A percentile compares a stretch with the other conserved stretches of the same genome.
These are phyloP conservation scores for Ustanciosporium gigantosporum DNA, from an alignment of 1,284 basidiomycete species.

Conservation along the genomic window DNA sequence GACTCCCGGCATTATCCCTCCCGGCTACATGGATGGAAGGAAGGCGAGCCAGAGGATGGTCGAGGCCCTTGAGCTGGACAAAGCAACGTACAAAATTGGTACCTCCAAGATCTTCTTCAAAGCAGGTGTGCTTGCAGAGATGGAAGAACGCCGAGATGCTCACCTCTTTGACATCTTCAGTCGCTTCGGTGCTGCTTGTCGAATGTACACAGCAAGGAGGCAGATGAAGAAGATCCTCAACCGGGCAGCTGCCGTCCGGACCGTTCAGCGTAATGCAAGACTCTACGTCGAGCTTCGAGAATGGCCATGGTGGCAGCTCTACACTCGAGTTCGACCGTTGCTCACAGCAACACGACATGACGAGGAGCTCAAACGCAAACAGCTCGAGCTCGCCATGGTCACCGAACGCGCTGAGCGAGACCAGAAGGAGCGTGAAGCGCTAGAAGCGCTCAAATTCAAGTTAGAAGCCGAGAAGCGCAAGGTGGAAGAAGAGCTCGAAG, in stretches of 20 bases:
- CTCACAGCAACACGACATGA: slow-evolving; percentile 90
- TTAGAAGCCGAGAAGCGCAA: slow-evolving; percentile 51
- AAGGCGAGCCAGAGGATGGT: slow-evolving; percentile 94
- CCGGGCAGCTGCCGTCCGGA: slow-evolving; percentile 84
- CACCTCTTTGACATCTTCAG: slow-evolving; percentile 88
- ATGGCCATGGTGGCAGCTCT: slow-evolving; percentile 99
- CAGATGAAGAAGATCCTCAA: slow-evolving; percentile 95
- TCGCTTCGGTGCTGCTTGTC: slow-evolving; percentile 79
- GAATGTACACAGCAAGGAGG: slow-evolving; percentile 82
- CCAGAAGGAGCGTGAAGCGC: slow-evolving; percentile 48
- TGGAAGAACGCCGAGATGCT: slow-evolving; percentile 88
- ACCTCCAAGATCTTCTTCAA: slow-evolving; percentile 99
- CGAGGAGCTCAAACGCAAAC: slow-evolving; percentile 86
- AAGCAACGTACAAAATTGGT: slow-evolving; percentile 83
- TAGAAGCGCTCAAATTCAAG: slow-evolving; percentile 48
- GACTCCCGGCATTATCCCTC: slow-evolving; percentile 86
- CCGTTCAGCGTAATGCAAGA: slow-evolving; percentile 90
- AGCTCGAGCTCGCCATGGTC: slow-evolving; percentile 75
- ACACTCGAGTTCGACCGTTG: slow-evolving; percentile 87
- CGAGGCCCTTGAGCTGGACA: slow-evolving; percentile 83
- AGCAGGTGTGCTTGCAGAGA: slow-evolving; percentile 94
- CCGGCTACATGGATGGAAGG: slow-evolving; percentile 94
- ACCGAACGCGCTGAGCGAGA: slow-evolving; percentile 58
- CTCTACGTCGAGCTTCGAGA: slow-evolving; percentile 80
- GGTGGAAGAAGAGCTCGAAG: slow-evolving; percentile 78